These are phyloP conservation scores for Dactylorhiza incarnata DNA, from an alignment of 106 monocot genomes.

Conservation along the genomic window DNA sequence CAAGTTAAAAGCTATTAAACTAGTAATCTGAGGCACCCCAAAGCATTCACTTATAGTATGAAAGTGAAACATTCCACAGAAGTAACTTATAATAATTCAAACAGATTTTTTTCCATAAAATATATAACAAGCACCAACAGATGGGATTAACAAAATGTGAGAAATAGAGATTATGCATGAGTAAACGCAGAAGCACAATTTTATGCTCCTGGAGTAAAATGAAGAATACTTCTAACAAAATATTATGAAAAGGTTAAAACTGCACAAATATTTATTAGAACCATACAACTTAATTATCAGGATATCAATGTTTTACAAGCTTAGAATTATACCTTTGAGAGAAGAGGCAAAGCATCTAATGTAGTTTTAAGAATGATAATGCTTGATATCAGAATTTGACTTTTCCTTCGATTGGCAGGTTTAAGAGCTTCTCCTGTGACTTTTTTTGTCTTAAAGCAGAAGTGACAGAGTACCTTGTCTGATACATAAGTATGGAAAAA, in stretches of 20 bases:
- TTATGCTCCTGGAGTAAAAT: neutral
- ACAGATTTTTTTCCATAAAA: neutral
- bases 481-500: neutral
- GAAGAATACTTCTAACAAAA: too few relatives aligned
- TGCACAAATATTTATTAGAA: neutral
- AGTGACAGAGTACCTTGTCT: conserved; percentile 89
- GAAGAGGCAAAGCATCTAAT: conserved; percentile 86
- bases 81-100: neutral
- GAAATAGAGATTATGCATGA: neutral
- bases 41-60: neutral
- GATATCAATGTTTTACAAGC: neutral
- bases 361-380: conserved; percentile 85
- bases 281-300: conserved; percentile 1
- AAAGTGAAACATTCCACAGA: neutral
- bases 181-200: neutral
- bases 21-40: neutral
- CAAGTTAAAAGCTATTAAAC: neutral
- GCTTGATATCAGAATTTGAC: conserved; percentile 76
- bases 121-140: neutral
- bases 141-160: neutral
- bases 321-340: conserved; percentile 54
- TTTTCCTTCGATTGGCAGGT: conserved; percentile 69
- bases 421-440: conserved; percentile 55
- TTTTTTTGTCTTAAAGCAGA: conserved; percentile 88
- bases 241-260: too few relatives aligned